A percentile compares a stretch with the other conserved stretches of the same genome.
These are phyloP conservation scores for Pythium inflatum DNA, from an alignment of 352 stramenopile genomes.

Conservation along the genomic window DNA sequence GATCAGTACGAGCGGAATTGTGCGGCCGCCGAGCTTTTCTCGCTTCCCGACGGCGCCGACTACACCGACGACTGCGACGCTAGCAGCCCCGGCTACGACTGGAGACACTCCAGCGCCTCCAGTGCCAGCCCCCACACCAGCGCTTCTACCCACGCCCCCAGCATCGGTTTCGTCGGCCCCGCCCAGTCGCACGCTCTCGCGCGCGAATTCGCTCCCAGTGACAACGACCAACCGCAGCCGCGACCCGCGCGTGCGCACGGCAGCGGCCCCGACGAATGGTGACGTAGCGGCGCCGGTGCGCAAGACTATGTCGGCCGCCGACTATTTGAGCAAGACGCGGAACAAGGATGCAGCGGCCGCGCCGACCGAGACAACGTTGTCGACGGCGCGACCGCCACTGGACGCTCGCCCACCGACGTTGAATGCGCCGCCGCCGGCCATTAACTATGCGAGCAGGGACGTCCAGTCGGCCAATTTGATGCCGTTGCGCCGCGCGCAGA, in stretches of 20 bases:
- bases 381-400: neutral
- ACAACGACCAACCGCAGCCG: constrained; percentile 30
- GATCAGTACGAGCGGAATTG: neutral
- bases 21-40: constrained; percentile 20
- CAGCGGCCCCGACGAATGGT: neutral
- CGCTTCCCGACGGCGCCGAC: neutral
- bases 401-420: neutral
- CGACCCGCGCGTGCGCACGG: constrained; percentile 19
- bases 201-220: constrained; percentile 17
- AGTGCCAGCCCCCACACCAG: no score
- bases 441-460: neutral
- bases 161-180: neutral
- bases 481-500: constrained; percentile 5
- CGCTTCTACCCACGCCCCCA: neutral
- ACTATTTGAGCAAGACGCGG: constrained; percentile 32
- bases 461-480: neutral
- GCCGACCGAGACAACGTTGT: neutral
- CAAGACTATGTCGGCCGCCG: constrained; percentile 29
- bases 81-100: neutral
- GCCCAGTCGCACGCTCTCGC: constrained; percentile 5
- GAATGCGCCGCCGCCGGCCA: neutral
- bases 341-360: constrained; percentile 12
- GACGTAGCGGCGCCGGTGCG: neutral
- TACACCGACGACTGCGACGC: neutral
- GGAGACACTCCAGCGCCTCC: no score